Percentiles rank a stretch among this genome's conserved stretches.
These are phyloP conservation scores for Flaveria floridana DNA, from an alignment of 140 eudicot species.

Conservation along the genomic window DNA sequence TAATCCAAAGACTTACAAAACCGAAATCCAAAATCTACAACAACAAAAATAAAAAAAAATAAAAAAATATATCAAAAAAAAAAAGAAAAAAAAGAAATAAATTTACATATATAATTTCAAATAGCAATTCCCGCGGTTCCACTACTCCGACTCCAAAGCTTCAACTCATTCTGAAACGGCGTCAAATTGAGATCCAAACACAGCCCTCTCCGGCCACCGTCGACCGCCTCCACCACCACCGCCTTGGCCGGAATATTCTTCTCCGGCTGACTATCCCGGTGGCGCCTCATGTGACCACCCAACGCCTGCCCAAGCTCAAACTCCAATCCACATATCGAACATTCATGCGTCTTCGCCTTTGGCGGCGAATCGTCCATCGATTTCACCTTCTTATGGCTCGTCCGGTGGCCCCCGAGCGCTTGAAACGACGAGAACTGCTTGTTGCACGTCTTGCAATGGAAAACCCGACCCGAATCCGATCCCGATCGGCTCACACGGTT, in stretches of 20 bases:
- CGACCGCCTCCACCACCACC: slow-evolving; percentile 8
- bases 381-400: slow-evolving; percentile 44
- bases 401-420: slow-evolving; percentile 57
- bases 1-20: not conserved
- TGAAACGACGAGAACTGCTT: slow-evolving; percentile 47
- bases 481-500: slow-evolving; percentile 23
- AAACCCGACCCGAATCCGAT: slow-evolving; percentile 23
- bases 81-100: not conserved
- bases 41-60: not conserved
- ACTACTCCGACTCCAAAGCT: slow-evolving; percentile 24
- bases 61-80: not conserved
- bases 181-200: slow-evolving; percentile 47
- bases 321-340: slow-evolving; percentile 51
- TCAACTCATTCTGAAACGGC: slow-evolving; percentile 35
- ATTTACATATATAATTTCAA: slow-evolving; percentile 2
- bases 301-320: slow-evolving; percentile 48
- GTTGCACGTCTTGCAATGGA: slow-evolving; percentile 48
- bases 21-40: not conserved
- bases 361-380: slow-evolving; percentile 8
- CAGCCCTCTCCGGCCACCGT: slow-evolving; percentile 24
- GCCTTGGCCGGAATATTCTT: slow-evolving; percentile 6
- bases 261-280: slow-evolving; percentile 30
- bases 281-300: slow-evolving; percentile 56
- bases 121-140: slow-evolving; percentile 33
- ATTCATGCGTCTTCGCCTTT: slow-evolving; percentile 38